Conservation (phyloP, 441 rosid genomes). For the Lepidium campestre region DNA sequence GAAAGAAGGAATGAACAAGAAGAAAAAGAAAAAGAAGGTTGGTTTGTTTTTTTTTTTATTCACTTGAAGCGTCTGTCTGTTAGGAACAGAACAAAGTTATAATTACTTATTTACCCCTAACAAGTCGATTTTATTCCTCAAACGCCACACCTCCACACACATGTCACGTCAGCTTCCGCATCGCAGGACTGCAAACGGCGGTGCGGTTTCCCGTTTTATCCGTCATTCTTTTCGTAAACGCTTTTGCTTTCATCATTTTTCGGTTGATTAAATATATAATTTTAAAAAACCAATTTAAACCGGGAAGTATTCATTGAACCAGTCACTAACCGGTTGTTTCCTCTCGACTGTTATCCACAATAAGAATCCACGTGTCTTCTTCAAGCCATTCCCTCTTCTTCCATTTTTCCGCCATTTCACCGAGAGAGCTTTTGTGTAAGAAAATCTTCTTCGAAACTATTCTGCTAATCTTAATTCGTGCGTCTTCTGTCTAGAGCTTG, state of each 20-base stretch:
- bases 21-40: slow-evolving; percentile 5
- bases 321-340: not conserved
- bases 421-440: not conserved
- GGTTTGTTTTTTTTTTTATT: slow-evolving; percentile 27
- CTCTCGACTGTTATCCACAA: slow-evolving; percentile 38
- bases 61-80: slow-evolving; percentile 60
- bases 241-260: not conserved
- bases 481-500: not conserved
- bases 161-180: slow-evolving; percentile 14
- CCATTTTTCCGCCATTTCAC: slow-evolving; percentile 24
- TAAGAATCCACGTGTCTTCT: slow-evolving; percentile 46
- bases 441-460: not conserved
- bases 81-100: slow-evolving; percentile 49
- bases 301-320: not conserved
- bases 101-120: slow-evolving; percentile 33
- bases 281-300: not conserved
- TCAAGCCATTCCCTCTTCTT: slow-evolving; percentile 6
- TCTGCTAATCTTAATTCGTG: not conserved
- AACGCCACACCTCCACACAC: slow-evolving; percentile 18
- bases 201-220: slow-evolving; percentile 29
- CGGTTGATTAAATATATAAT: not conserved
- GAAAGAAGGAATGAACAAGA: not conserved
- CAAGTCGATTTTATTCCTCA: slow-evolving; percentile 18
- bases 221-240: slow-evolving; percentile 1
- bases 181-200: slow-evolving; percentile 19